Base-by-base conservation (phyloP, 768 basidiomycete species). In the Paxillus ammoniavirescens region DNA sequence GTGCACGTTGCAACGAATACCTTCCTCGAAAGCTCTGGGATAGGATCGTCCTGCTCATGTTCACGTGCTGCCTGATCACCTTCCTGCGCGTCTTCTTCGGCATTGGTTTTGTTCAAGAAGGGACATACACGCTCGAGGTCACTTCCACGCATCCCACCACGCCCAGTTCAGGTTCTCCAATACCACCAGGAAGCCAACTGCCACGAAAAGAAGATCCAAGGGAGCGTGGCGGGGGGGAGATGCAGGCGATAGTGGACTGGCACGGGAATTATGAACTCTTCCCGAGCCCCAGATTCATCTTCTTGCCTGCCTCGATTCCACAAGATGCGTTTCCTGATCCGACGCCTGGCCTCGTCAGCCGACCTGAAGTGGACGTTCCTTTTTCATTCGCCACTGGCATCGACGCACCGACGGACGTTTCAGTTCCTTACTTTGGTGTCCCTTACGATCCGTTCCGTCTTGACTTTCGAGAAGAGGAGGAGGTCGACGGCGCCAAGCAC, bases 81-180 rank as follows among this genome's bases (percentile, higher is more conserved):
- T 71, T 68, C 55, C 40, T 69, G 46, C 62, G 44, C 21, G 65
- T 69, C 49, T 36, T 68, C 31, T 33, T 65, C 23, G 67, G 69
- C 41, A 55, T 69, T 17, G 57, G 57, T 7, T 9, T n/a, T 28
- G 31, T 41, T 18, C 47, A 53, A 47, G 33, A 56, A 18, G 50
- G 38, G 33, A n/a, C 23, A 21, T 48, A 26, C 42, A 18, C 35
- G 12, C 41, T 8, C 33, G 52, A 50, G 15, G 17, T 49, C 28
- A 30, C 55, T 14, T 28, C 44, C 28, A 43, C 23, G 26, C 26
- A 47, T 50, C 43, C 55, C 33, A 53, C 3, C 40, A 23, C 45
- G 2, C 48, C 40, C 5, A 36, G 17, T 49, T 36, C 40, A 12
- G 8, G 33, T 41, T 41, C 55, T 36, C 14, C 48, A 17, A 28